Percentiles rank a stretch among this genome's conserved stretches.
These are phyloP conservation scores for Cardamine occulta DNA, from an alignment of 345 rosid genomes.

Conservation along the genomic window DNA sequence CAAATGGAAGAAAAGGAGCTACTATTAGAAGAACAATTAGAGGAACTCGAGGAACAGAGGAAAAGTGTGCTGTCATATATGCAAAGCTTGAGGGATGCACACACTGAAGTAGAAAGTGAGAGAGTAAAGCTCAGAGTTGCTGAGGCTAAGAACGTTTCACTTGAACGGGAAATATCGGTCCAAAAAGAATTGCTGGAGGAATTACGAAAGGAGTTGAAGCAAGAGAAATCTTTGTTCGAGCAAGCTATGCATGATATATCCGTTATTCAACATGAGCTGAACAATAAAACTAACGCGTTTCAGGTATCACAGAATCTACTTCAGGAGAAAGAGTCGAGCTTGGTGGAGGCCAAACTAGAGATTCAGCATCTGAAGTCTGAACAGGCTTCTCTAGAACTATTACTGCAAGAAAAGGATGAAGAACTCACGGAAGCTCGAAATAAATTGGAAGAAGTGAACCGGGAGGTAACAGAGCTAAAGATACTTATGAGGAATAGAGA, in stretches of 20 bases:
- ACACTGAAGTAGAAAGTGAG: slow-evolving; percentile 71
- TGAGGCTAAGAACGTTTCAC: slow-evolving; percentile 69
- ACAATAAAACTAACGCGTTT: slow-evolving; percentile 55
- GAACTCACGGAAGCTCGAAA: slow-evolving; percentile 59
- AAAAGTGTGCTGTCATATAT: slow-evolving; percentile 57
- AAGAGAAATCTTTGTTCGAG: slow-evolving; percentile 59
- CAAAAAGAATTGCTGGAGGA: slow-evolving; percentile 59
- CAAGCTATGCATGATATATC: slow-evolving; percentile 59
- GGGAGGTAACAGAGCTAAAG: slow-evolving; percentile 65
- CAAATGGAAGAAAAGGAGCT: slow-evolving; percentile 67
- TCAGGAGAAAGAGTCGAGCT: slow-evolving; percentile 59
- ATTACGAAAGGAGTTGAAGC: slow-evolving; percentile 57
- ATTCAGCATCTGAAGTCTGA: slow-evolving; percentile 77
- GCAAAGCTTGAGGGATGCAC: slow-evolving; percentile 69
- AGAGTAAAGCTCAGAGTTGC: slow-evolving; percentile 67
- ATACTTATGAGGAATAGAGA: slow-evolving; percentile 60
- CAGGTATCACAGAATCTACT: slow-evolving; percentile 60
- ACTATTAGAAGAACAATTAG: slow-evolving; percentile 53
- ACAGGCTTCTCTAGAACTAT: slow-evolving; percentile 66
- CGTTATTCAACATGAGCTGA: slow-evolving; percentile 56
- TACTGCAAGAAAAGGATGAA: slow-evolving; percentile 65
- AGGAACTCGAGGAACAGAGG: slow-evolving; percentile 73
- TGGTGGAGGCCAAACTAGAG: slow-evolving; percentile 86
- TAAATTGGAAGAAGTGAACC: slow-evolving; percentile 63
- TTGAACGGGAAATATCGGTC: slow-evolving; percentile 55